Base-by-base conservation (phyloP, 2,329 filamentous ascomycete species). In the Clonostachys solani region DNA sequence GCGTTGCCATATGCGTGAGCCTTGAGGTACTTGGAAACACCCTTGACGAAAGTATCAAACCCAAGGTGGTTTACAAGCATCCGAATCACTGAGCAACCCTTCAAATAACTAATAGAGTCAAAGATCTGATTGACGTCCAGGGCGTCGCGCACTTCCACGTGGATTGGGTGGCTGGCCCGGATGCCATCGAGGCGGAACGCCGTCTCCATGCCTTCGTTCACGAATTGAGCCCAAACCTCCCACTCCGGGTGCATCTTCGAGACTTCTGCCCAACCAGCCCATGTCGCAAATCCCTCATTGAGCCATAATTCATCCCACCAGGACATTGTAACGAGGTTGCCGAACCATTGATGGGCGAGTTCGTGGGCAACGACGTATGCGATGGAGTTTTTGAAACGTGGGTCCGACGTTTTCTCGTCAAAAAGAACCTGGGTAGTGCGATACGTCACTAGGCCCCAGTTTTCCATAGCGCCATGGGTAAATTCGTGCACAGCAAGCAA, bases 311-410 rank as follows among this genome's bases (percentile, higher is more conserved):
- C 88, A 62, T 86, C 89, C 89, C 89, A 94, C 90, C 91, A 96
- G 65, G 95, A 89, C 91, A 96, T 96, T 6, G 92, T 96, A 40
- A 95, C 91, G 12, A 96, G 79, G 65, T 96, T 95, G 36, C 91
- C 91, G 58, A 96, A 96, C 92, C 92, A 96, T 71, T 95, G 91
- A 62, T 96, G 91, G 47, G 92, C 94, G 52, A 99, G 78, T 67
- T 99, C 94, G 68, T 99, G 94, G n/a, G 94, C 92, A 44, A 97
- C 92, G 48, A 97, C 92, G 60, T 99, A 97, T 33, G 94, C 94
- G 53, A 99, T 87, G 36, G 92, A 81, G 66, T 96, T 96, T 68
- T 91, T 92, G 72, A 92, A 96, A 54, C 85, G 84, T 40, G 89
- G 84, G 63, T 96, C 92, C 0, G 92, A 96, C 43, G 86, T 88